Conservation (phyloP, 169 alveolate species). For the Cryptosporidium felis region DNA sequence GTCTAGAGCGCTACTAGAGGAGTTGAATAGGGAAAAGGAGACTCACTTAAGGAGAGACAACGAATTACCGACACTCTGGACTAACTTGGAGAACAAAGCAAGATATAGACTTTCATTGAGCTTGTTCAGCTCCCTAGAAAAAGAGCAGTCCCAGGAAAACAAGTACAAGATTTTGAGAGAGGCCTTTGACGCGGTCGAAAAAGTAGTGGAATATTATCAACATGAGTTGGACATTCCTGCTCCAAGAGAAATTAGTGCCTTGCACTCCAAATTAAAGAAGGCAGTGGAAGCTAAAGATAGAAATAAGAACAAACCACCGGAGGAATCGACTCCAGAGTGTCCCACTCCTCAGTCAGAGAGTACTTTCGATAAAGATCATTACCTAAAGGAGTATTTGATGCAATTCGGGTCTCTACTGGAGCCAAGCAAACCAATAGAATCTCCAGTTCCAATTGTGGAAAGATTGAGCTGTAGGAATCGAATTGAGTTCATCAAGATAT, state of each 20-base stretch:
- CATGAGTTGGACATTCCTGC: neutral
- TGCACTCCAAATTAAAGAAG: neutral
- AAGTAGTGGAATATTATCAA: neutral
- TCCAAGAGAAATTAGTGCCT: neutral
- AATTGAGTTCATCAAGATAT: slow-evolving; percentile 34
- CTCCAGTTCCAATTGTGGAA: neutral
- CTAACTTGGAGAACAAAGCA: slow-evolving; percentile 18
- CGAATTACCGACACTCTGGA: slow-evolving; percentile 10
- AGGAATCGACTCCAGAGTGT: neutral
- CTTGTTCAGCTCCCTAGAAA: neutral
- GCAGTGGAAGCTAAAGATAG: neutral
- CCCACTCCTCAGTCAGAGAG: neutral
- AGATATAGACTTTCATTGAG: slow-evolving; percentile 39
- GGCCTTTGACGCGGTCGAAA: slow-evolving; percentile 17
- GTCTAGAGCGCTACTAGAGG: neutral
- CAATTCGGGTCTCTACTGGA: neutral
- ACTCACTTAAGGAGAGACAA: neutral
- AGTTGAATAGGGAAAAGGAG: neutral
- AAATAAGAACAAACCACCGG: neutral
- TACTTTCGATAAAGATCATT: too few relatives aligned
- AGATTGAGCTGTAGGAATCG: neutral
- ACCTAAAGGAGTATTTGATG: neutral
- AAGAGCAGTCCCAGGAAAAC: neutral
- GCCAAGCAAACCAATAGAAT: neutral
- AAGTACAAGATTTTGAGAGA: neutral